Base-by-base conservation (phyloP, 129 eudicot genomes). In the Helichrysum umbraculigerum region DNA sequence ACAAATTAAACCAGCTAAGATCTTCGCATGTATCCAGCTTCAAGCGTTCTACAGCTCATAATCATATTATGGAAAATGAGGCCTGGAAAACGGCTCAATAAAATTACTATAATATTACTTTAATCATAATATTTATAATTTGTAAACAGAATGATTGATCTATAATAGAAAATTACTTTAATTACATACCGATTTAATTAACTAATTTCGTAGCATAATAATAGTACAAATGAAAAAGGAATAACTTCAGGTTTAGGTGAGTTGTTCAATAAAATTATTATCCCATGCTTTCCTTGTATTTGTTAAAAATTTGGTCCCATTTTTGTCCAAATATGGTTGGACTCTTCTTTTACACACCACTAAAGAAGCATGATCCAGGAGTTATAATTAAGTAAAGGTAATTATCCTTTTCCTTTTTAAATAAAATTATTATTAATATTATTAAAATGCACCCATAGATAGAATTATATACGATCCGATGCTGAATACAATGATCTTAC, bases 221-320 rank as follows among this genome's bases (percentile, higher is more conserved):
- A 65, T 61, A 61, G 7, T 66, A 59, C 32, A 14, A 59, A 78
- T 44, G 14, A 50, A 74, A 10, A 61, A n/a, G 10, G 82, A 71
- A 71, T 78, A 71, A 61, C 50, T 69, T 60, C 64, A 60, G 62
- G 77, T 61, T 78, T 61, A 44, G 82, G 65, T 78, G 65, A 42
- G 71, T 70, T 70, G 70, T 61, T 71, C 25, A 9, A 58, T 71
- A n/a, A n/a, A n/a, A n/a, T 70, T 30, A 32, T 59, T 34, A 33
- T 8, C 68, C 8, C 22, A 56, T 51, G 10, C 66, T 15, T 68
- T 59, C 5, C 30, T 19, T 22, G 0, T 50, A 0, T 70, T 32
- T 19, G n/a, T 59, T 29, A 20, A 20, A 60, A 32, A 7, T 60
- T 78, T 12, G 65, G 76, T 70, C 37, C 34, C 47, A 78, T 44